Evolutionary conservation across 371 early-diverging fungal species (phyloP).

Genomic region (Apophysomyces variabilis): DNA sequence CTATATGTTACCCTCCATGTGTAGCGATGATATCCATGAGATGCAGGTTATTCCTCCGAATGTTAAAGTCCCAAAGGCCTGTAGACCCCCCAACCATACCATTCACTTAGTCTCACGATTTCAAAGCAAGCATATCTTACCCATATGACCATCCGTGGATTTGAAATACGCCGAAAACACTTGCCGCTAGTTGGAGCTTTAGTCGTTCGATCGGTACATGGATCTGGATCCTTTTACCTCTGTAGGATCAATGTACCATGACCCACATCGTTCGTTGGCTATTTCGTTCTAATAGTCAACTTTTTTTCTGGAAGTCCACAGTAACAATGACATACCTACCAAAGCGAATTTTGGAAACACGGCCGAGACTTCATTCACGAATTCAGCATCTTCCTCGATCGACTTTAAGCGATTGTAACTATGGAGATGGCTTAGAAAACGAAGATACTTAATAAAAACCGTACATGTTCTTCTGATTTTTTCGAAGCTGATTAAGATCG

Average conservation of each 20-base stretch:
- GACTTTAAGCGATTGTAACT: conserved; percentile 83
- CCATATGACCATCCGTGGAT: conserved; percentile 90
- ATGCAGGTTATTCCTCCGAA: conserved; percentile 79
- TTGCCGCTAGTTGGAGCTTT: conserved; percentile 41
- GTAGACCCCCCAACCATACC: neutral
- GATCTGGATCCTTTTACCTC: conserved; percentile 38
- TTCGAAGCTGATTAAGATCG: conserved; percentile 41
- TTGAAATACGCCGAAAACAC: conserved; percentile 83
- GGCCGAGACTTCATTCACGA: conserved; percentile 63
- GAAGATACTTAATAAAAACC: neutral
- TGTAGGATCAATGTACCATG: conserved; percentile 79
- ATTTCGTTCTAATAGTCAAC: neutral
- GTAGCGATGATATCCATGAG: conserved; percentile 60
- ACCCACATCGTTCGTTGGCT: conserved; percentile 85
- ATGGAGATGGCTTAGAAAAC: conserved; percentile 1
- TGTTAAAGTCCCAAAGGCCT: conserved; percentile 75
- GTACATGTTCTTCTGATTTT: conserved; percentile 52
- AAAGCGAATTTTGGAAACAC: conserved; percentile 67
- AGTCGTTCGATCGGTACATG: neutral
- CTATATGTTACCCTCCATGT: conserved; percentile 59
- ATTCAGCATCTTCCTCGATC: conserved; percentile 75
- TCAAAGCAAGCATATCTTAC: conserved; percentile 31
- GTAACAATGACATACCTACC: conserved; percentile 49
- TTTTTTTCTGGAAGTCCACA: neutral
- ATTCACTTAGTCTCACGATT: neutral